Conservation (phyloP, 352 stramenopile species). For the Globisporangium apiculatum region DNA sequence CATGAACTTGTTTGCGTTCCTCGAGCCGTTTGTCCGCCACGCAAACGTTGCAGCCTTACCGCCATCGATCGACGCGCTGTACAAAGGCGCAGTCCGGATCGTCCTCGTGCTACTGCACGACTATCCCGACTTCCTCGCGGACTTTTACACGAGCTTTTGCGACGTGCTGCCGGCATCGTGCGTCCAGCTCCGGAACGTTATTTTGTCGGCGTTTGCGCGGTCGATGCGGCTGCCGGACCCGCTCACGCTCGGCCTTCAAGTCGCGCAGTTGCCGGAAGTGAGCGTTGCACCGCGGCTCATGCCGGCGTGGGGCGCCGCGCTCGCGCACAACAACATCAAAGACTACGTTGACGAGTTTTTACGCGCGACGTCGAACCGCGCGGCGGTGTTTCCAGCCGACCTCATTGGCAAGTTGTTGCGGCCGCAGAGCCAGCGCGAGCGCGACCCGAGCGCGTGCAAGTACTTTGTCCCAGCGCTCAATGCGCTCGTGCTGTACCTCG, state of each 20-base stretch:
- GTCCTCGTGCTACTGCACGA: conserved; percentile 98
- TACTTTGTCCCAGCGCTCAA: conserved; percentile 94
- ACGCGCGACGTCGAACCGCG: conserved; percentile 77
- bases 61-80: conserved; percentile 92
- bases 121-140: conserved; percentile 97
- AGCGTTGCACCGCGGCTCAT: conserved; percentile 91
- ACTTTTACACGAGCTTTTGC: conserved; percentile 98
- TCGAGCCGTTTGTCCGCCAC: conserved; percentile 94
- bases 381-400: conserved; percentile 83
- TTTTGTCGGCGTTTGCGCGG: conserved; percentile 96
- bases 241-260: conserved; percentile 97
- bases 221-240: conserved; percentile 96
- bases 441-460: conserved; percentile 65
- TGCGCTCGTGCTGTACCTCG: conserved; percentile 79
- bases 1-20: conserved; percentile 97
- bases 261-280: conserved; percentile 96
- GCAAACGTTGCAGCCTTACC: conserved; percentile 81
- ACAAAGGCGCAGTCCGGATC: conserved; percentile 97
- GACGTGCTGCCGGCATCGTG: conserved; percentile 96
- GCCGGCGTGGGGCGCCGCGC: conserved; percentile 91
- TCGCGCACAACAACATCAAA: conserved; percentile 88
- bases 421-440: conserved; percentile 47
- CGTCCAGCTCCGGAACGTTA: conserved; percentile 97
- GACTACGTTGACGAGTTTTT: conserved; percentile 96
- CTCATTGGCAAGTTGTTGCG: conserved; percentile 72